Base-by-base conservation (phyloP, 148 eudicot species). In the Hydrangea macrophylla region DNA sequence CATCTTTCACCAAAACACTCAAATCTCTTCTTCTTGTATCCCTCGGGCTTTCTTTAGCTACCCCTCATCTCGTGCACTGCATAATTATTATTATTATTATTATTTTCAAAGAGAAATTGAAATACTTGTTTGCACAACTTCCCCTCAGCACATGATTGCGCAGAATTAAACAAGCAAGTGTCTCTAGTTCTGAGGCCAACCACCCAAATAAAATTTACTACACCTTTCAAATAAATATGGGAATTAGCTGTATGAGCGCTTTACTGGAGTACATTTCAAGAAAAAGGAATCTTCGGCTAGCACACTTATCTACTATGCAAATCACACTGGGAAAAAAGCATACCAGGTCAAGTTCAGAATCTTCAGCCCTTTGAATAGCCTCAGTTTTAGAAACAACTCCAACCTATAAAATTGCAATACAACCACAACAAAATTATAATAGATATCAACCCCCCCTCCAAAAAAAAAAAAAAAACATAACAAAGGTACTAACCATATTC, bases 341-440 rank as follows among this genome's bases (percentile, higher is more conserved):
- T 81, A 92, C 98, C 90, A 92, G 69, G 76, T 90, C 91, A 80
- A 92, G 91, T 70, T 77, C 79, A 53, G 83, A 86, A 61, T 72
- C 94, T 63, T 86, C 87, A 55, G 96, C 94, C 83, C 82, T 88
- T 77, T 75, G 85, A 69, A 90, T 26, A 58, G 96, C 98, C 70
- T 84, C 83, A 20, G 60, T 71, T 76, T 83, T 90, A 26, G 93
- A 77, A 22, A 92, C 85, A 67, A 90, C 64, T 53, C 98, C 98
- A 70, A 91, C 79, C 94, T 91, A n/a, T n/a, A 75, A 17, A 65
- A 63, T 56, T 26, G 44, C 1, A 26, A 48, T 53, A 60, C 53
- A n/a, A n/a, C 69, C 53, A 35, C 6, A 10, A 44, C 8, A 31
- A 48, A 51, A 55, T 27, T 56, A 0, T 70, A 72, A 13, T 30